Base-by-base conservation (phyloP, 2,329 filamentous ascomycete genomes). In the Cercospora nicotianae region DNA sequence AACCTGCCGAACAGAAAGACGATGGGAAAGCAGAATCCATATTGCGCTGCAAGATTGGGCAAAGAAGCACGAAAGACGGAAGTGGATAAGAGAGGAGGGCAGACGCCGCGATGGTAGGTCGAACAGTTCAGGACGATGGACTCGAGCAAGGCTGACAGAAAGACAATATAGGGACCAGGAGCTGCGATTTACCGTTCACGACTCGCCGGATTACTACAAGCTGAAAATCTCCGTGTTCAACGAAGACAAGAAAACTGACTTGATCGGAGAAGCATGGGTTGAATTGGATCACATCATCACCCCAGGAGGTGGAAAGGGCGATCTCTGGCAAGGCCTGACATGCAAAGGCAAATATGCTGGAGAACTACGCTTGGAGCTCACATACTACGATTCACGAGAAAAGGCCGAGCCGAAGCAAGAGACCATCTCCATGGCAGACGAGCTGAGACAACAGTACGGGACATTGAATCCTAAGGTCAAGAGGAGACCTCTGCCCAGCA, bases 41-140 rank as follows among this genome's bases (percentile, higher is more conserved):
- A 98, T 80, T 97, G 94, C 81, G 95, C 95, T 42, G 94, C 93
- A 33, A 87, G 95, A 64, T 83, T 99, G 57, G 95, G 94, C 36
- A 99, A 99, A 80, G 94, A 98, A 81, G 95, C 95, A 59, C 96
- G 96, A 83, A 97, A 97, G 85, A 99, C 95, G 2, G 90, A 91
- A 48, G 97, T 94, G 4, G 95, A 99, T 80, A 89, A 94, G 74
- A 87, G 95, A 77, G 95, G 95, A 71, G 95, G 95, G 51, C 95
- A 99, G 81, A 98, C 95, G 45, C 95, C 95, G 7, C 90, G 87
- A 86, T 99, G 95, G 95, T 97, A 87, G 79, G 88, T 80, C 16
- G 7, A 28, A 36, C 28, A 16, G 30, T n/a, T 20, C 30, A 18
- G 36, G 39, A 59, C 28, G 16, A 60, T 39, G 26, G 45, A 30